Evolutionary conservation across 2,329 filamentous ascomycete species (phyloP).

Genomic region (Trichophyton benhamiae): DNA sequence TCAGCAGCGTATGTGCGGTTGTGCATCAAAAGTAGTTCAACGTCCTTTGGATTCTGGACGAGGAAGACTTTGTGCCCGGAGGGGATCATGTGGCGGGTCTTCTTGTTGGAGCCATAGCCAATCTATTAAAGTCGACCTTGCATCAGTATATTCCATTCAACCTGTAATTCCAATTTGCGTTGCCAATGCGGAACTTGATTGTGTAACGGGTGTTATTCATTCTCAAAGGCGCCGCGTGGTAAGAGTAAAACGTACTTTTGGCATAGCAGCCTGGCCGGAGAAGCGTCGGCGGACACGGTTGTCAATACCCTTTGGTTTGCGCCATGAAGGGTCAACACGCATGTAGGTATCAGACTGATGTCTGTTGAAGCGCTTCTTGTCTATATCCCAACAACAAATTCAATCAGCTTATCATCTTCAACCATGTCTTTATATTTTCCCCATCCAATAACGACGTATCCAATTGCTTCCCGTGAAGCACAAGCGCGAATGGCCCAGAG

Average conservation of each 20-base stretch:
- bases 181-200: not conserved
- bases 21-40: slow-evolving; percentile 99
- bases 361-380: slow-evolving; percentile 87
- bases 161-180: not conserved
- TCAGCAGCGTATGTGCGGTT: slow-evolving; percentile 98
- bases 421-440: not conserved
- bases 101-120: slow-evolving; percentile 98
- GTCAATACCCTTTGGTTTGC: slow-evolving; percentile 99
- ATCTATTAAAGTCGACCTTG: slow-evolving; percentile 49
- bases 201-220: not conserved
- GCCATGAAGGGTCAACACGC: slow-evolving; percentile 81
- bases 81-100: slow-evolving; percentile 97
- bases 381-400: slow-evolving; percentile 37
- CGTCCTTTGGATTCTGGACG: slow-evolving; percentile 89
- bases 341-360: slow-evolving; percentile 98
- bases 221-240: not conserved
- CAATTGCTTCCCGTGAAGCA: not conserved
- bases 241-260: slow-evolving; percentile 61
- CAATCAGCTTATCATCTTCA: slow-evolving; percentile 21
- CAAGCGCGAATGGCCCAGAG: not conserved
- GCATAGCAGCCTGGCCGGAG: slow-evolving; percentile 91
- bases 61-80: slow-evolving; percentile 99
- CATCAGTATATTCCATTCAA: not conserved
- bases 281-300: slow-evolving; percentile 95
- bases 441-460: not conserved